These are phyloP conservation scores for Thraustochytrium striatum DNA, from an alignment of 352 stramenopile genomes.

Conservation along the genomic window DNA sequence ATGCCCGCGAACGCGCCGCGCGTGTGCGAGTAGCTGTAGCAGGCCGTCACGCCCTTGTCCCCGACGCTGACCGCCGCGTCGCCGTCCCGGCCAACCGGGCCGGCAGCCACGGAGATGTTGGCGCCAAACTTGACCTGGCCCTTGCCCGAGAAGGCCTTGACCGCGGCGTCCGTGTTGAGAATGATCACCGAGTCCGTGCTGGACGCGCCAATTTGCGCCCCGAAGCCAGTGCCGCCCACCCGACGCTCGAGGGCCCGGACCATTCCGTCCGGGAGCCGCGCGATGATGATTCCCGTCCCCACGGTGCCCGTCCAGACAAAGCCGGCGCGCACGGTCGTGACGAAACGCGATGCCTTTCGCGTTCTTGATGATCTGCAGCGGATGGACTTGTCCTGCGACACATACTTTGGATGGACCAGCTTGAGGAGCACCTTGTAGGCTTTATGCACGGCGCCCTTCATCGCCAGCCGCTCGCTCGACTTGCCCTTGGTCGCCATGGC, in stretches of 20 bases:
- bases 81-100: constrained; percentile 70
- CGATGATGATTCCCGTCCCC: constrained; percentile 74
- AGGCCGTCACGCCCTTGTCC: constrained; percentile 69
- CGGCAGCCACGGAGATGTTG: constrained; percentile 67
- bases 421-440: constrained; percentile 49
- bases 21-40: constrained; percentile 77
- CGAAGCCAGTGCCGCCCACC: constrained; percentile 70
- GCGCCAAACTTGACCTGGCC: constrained; percentile 70
- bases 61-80: constrained; percentile 51
- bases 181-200: constrained; percentile 78
- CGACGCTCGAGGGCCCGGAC: constrained; percentile 74
- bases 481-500: constrained; percentile 41
- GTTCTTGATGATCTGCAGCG: constrained; percentile 70
- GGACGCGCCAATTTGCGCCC: constrained; percentile 68
- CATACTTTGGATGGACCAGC: constrained; percentile 39
- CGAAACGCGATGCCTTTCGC: constrained; percentile 71
- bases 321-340: constrained; percentile 74
- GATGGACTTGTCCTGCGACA: constrained; percentile 67
- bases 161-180: constrained; percentile 67
- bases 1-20: constrained; percentile 71
- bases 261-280: constrained; percentile 69
- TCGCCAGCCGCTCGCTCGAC: constrained; percentile 30
- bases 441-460: constrained; percentile 33
- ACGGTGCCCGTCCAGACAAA: constrained; percentile 74
- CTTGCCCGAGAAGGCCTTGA: constrained; percentile 75